Evolutionary conservation across 1,284 basidiomycete species (phyloP), one percentile per base, ranked within the genome.

Genomic region (Cryptococcus sp.): DNA sequence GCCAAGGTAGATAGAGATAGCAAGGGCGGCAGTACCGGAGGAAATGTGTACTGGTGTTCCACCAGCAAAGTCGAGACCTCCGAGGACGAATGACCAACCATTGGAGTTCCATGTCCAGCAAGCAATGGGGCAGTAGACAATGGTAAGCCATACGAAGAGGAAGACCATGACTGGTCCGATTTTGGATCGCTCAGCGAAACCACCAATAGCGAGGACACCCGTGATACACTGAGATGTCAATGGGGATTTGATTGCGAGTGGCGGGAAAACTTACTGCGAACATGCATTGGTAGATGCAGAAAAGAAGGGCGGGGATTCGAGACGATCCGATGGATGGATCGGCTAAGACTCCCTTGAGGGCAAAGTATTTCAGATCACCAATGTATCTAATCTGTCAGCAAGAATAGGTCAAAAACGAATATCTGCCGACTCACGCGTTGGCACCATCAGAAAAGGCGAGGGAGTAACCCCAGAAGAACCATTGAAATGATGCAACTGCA

Each of bases 61-160:
- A 48, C 94, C 94, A n/a, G 94, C 93, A 62, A 92, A 94, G 75
- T 94, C 91, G 63, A 92, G 86, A 43, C 87, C 89, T 7, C 90
- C 90, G 50, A 90, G 78, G 32, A 81, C 64, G 72, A 80, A 84
- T 1, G 85, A 85, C 94, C 94, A 98, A 31, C 94, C 94, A 56
- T 86, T 84, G 45, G 83, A 59, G 76, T 90, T 93, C 92, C 94
- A 98, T 0, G 92, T 92, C 93, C 93, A 95, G 79, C 86, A 89
- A 0, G 90, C 90, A 65, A 94, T 88, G 6, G 90, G 90, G 70
- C 91, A 88, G 78, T 97, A 97, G 36, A 96, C 93, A 59, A 97
- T 77, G 3, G 94, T 97, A 10, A 87, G 81, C 93, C 95, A 98
- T 58, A 86, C 72, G 76, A 98, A 97, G 62, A 89, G 83, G 77